Percentiles rank a stretch among this genome's conserved stretches.
phyloP scores from a whole-genome alignment of 306 rosid species.

The Malus orientalis region DNA sequence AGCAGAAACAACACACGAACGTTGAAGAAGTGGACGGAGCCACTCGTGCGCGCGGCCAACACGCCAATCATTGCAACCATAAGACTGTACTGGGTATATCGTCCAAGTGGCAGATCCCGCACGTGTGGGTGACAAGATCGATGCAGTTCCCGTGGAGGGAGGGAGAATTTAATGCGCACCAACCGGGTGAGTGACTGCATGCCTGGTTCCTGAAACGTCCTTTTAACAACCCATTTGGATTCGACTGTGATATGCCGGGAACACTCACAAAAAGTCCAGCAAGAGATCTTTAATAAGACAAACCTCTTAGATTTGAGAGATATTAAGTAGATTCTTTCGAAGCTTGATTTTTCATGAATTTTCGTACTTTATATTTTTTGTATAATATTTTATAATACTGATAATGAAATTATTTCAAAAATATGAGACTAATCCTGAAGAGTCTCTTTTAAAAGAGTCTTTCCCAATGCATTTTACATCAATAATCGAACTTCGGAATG shows the following conservation, averaged over 20 bases:
- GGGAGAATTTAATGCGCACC: conserved; percentile 25
- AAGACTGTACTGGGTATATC: conserved; percentile 2
- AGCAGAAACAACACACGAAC: not conserved
- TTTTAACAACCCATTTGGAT: conserved; percentile 17
- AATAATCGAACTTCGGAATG: no score
- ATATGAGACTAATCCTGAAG: accelerated
- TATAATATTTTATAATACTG: no score
- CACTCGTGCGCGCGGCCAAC: conserved; percentile 56
- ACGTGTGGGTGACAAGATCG: conserved; percentile 45
- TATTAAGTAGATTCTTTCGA: no score
- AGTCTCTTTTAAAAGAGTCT: accelerated
- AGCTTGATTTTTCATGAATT: no score
- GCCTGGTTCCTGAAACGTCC: not conserved
- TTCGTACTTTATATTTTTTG: accelerated
- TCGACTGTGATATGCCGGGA: not conserved
- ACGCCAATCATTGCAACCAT: conserved; percentile 45
- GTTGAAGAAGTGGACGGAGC: not conserved
- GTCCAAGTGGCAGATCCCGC: conserved; percentile 26
- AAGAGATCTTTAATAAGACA: conserved; percentile 6
- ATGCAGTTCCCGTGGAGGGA: not conserved
- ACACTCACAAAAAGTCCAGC: conserved; percentile 1
- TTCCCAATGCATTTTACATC: no score
- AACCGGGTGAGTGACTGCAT: not conserved
- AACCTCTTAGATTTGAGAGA: not conserved
- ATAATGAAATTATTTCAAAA: accelerated